Base-by-base conservation (phyloP, 306 rosid genomes). In the Arachis stenosperma region DNA sequence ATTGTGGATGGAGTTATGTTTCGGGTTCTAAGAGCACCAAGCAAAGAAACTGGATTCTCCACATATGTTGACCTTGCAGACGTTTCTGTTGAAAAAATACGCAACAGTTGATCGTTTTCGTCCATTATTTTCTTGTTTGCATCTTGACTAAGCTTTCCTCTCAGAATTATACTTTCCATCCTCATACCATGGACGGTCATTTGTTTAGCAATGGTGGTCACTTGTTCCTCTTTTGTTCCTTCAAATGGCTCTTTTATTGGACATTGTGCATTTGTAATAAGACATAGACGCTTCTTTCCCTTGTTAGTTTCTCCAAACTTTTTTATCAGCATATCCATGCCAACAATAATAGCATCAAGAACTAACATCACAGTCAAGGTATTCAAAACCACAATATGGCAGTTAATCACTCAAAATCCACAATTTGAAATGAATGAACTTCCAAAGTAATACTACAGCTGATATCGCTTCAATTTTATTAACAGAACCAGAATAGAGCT, bases 321-420 rank as follows among this genome's bases (percentile, higher is more conserved):
- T 84, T 93, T 93, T 53, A 93, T 93, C 71, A 93, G 69, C 87
- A 91, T 86, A 86, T 93, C 98, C 97, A 93, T 78, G 75, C 92
- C 98, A 71, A 93, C 91, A 78, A 93, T 86, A 69, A 93, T 81
- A 70, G 94, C 96, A 74, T 89, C 98, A 73, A 93, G 96, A 89
- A 86, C 98, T 93, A 82, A 70, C 80, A 43, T 58, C 44, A 65
- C 74, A 77, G 93, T 93, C 84, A 90, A 93, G 98, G 90, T 13
- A 55, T 65, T 75, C 85, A 58, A 33, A 54, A 78, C 37, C 41
- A 61, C 54, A 44, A 60, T 51, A 62, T 41, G 51, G 43, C 52
- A 73, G 33, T 17, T 13, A 71, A 62, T 62, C 65, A 68, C n/a
- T 56, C 14, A 70, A 67, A 47, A 33, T 56, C 42, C 2, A 33